Percentiles rank a stretch among this genome's conserved stretches.
Evolutionary conservation across 1,284 basidiomycete genomes (phyloP).

Genomic region (Microbotryum intermedium): DNA sequence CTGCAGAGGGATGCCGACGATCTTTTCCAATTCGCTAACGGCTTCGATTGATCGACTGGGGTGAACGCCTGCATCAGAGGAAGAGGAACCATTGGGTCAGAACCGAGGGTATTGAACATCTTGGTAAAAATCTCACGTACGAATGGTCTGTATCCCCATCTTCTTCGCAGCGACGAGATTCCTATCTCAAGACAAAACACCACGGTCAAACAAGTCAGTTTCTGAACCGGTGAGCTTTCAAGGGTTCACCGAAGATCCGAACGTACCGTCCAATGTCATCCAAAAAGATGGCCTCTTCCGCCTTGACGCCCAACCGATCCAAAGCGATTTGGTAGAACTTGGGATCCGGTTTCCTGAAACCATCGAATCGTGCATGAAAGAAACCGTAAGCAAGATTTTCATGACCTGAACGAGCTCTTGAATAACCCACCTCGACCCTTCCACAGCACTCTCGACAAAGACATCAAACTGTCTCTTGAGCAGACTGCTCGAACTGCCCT

Average conservation of each 20-base stretch:
- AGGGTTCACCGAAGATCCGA: background rate
- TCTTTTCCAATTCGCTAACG: slow-evolving; percentile 9
- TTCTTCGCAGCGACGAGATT: slow-evolving; percentile 38
- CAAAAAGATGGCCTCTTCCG: slow-evolving; percentile 38
- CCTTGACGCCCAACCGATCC: slow-evolving; percentile 32
- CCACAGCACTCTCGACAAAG: slow-evolving; percentile 39
- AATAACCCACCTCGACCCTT: slow-evolving; percentile 35
- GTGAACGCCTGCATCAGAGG: background rate
- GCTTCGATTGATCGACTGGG: slow-evolving; percentile 15
- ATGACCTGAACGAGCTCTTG: background rate
- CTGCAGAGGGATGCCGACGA: slow-evolving; percentile 4
- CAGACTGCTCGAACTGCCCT: slow-evolving; percentile 3
- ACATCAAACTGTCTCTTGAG: slow-evolving; percentile 36
- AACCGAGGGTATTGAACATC: too few species aligned
- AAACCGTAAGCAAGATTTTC: background rate
- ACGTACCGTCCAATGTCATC: slow-evolving; percentile 38
- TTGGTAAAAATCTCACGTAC: slow-evolving; percentile 29
- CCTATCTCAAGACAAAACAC: background rate
- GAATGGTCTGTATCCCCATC: slow-evolving; percentile 40
- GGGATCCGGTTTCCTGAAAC: slow-evolving; percentile 39
- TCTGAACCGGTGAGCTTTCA: background rate
- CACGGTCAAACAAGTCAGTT: background rate
- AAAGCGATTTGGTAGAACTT: slow-evolving; percentile 38
- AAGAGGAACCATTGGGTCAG: background rate
- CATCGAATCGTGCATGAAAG: background rate